These are phyloP conservation scores for Fallopia convolvulus DNA, from an alignment of 148 eudicot genomes.

Conservation along the genomic window DNA sequence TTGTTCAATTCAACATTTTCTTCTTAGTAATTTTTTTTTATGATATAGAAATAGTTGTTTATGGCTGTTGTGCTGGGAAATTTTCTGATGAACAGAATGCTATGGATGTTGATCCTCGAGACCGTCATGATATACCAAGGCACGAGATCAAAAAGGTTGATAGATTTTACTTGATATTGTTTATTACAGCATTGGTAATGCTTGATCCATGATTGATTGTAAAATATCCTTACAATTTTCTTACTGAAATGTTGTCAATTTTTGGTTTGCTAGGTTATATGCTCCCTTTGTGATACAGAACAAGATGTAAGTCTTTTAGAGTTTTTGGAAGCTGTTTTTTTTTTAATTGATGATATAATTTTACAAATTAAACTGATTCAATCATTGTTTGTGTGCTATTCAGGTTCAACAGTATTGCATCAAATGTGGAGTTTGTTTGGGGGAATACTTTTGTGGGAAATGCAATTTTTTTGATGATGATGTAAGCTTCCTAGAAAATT, in stretches of 20 bases:
- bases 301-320: slow-evolving; percentile 59
- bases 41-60: not conserved
- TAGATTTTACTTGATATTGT: not conserved
- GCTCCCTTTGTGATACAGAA: slow-evolving; percentile 67
- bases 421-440: slow-evolving; percentile 61
- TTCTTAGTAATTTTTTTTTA: not conserved
- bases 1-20: not conserved
- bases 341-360: not conserved
- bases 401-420: slow-evolving; percentile 66
- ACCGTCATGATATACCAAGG: slow-evolving; percentile 62
- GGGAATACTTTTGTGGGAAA: slow-evolving; percentile 47
- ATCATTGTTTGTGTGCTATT: not conserved
- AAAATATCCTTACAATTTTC: not conserved
- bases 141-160: slow-evolving; percentile 54
- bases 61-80: not conserved
- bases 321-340: slow-evolving; percentile 6
- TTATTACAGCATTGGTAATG: not conserved
- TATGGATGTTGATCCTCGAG: slow-evolving; percentile 40
- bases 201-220: not conserved
- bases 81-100: slow-evolving; percentile 39
- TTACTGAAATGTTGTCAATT: not conserved
- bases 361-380: not conserved
- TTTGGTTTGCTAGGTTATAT: slow-evolving; percentile 46
- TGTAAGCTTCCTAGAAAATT: slow-evolving; percentile 27
- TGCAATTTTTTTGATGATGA: slow-evolving; percentile 78